Evolutionary conservation across 208 protist genomes (phyloP), one percentile per base, ranked within the genome.

Genomic region (Paratrypanosoma confusum): DNA sequence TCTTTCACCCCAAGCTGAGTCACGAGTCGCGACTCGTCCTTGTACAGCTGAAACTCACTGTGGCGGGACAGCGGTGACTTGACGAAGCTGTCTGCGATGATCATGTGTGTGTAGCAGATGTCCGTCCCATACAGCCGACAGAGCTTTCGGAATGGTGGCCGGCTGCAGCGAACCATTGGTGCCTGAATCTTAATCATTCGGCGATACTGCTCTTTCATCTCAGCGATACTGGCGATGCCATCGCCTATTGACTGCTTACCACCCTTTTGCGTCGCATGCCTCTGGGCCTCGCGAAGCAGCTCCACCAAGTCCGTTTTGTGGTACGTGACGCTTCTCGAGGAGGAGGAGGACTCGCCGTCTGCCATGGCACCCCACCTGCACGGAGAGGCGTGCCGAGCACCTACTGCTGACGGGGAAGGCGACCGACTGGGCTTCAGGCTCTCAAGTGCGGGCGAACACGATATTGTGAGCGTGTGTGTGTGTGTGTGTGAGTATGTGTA

Each of bases 141-240:
- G 3, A 92, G 64, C 29, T 74, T 61, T 13, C 88, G 81, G 27
- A 91, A 92, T 18, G 88, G 63, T 3, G 81, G 78, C 4, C 75
- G 71, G 44, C 77, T 93, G 61, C 81, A 93, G 14, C 89, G 80
- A n/a, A 95, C 89, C 89, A 95, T 95, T n/a, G 89, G 89, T 3
- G 84, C 89, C 37, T 87, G 73, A 6, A 95, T 47, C 31, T 66
- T 91, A 23, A 77, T 25, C 24, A 81, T 53, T 40, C 45, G 17
- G 5, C 10, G 5, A 45, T 85, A 90, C 20, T 68, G 56, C 17
- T 50, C 32, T 22, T 41, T n/a, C n/a, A n/a, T n/a, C 29, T 34
- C n/a, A 10, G 10, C n/a, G n/a, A n/a, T n/a, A n/a, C n/a, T n/a
- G n/a, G n/a, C n/a, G n/a, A n/a, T n/a, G n/a, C n/a, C n/a, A n/a